Evolutionary conservation across 2,329 filamentous ascomycete species (phyloP), one percentile per base, ranked within the genome.

Genomic region (Boeremia exigua): DNA sequence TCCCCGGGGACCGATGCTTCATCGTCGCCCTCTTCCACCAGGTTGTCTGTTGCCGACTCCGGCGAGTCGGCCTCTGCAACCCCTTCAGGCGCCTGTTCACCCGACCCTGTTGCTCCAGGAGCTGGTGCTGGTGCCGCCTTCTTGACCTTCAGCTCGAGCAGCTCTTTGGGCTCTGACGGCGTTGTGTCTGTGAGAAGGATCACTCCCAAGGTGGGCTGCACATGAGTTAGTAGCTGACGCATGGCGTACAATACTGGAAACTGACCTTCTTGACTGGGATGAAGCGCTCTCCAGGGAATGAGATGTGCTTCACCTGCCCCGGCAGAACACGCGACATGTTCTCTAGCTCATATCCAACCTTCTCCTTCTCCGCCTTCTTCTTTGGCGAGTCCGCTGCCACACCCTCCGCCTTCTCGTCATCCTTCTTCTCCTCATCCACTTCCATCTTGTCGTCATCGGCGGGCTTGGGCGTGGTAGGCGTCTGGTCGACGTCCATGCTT

Each of bases 251-350:
- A 29, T 4, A 2, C 9, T 14, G 6, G 11, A 17, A 15, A 69
- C 69, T 60, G 79, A 94, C 91, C 86, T 96, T 88, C 80, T 91
- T 91, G 61, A 98, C 93, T 32, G 95, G 94, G 82, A 90, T 91
- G 78, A 97, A 99, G 66, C 96, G 88, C 40, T 91, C 90, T 61
- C 91, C 86, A 44, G 91, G 87, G 82, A 99, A 96, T 76, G 87
- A 96, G 71, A 99, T 91, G 76, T 94, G 97, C 81, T 96, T 96
- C 71, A 98, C 85, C 80, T 99, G 95, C 42, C 87, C 86, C 1
- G 93, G 95, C 43, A 99, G 85, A 32, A 99, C 92, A 67, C 95
- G 86, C 50, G 90, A 96, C 92, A 99, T 96, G 81, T 99, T 99
- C 73, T 95, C 91, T 59, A 99, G 85, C 62, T 97, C 92, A 74